Evolutionary conservation across 2,329 filamentous ascomycete species (phyloP).

Genomic region (Rutstroemia sp.): DNA sequence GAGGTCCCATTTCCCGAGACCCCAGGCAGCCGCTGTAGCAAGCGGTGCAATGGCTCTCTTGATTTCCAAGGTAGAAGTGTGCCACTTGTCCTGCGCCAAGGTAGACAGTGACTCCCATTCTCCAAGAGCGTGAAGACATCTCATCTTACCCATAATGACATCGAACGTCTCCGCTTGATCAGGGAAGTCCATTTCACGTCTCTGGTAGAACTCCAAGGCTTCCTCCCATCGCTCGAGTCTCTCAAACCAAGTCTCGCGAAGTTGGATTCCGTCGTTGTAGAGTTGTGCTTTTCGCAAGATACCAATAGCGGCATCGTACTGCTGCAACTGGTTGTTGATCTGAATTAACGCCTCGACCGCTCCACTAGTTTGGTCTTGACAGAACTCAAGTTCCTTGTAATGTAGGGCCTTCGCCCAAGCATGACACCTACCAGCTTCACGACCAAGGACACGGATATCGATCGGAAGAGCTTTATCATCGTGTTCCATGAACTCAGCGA

Average conservation of each 20-base stretch:
- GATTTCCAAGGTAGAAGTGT: slow-evolving; percentile 78
- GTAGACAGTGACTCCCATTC: slow-evolving; percentile 94
- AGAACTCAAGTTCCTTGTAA: slow-evolving; percentile 97
- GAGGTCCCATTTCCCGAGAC: slow-evolving; percentile 89
- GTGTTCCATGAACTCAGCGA: slow-evolving; percentile 99
- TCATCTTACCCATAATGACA: slow-evolving; percentile 99
- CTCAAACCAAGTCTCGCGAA: slow-evolving; percentile 98
- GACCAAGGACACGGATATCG: slow-evolving; percentile 87
- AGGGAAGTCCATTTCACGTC: slow-evolving; percentile 66
- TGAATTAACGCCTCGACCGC: slow-evolving; percentile 96
- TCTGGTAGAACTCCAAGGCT: slow-evolving; percentile 83
- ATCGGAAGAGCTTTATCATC: slow-evolving; percentile 98
- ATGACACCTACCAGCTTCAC: slow-evolving; percentile 93
- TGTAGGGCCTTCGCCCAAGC: slow-evolving; percentile 97
- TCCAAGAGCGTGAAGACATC: slow-evolving; percentile 90
- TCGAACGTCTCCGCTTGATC: slow-evolving; percentile 86
- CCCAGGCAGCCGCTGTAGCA: slow-evolving; percentile 94
- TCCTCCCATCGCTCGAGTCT: slow-evolving; percentile 98
- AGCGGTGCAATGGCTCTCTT: slow-evolving; percentile 87
- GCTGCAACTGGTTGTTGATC: slow-evolving; percentile 98
- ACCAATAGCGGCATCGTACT: slow-evolving; percentile 96
- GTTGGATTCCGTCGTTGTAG: slow-evolving; percentile 85
- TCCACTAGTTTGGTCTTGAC: slow-evolving; percentile 92
- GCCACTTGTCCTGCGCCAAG: slow-evolving; percentile 88
- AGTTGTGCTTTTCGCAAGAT: slow-evolving; percentile 93